Evolutionary conservation across 2,329 filamentous ascomycete genomes (phyloP), one percentile per base, ranked within the genome.

Genomic region (Phialophora tarda): DNA sequence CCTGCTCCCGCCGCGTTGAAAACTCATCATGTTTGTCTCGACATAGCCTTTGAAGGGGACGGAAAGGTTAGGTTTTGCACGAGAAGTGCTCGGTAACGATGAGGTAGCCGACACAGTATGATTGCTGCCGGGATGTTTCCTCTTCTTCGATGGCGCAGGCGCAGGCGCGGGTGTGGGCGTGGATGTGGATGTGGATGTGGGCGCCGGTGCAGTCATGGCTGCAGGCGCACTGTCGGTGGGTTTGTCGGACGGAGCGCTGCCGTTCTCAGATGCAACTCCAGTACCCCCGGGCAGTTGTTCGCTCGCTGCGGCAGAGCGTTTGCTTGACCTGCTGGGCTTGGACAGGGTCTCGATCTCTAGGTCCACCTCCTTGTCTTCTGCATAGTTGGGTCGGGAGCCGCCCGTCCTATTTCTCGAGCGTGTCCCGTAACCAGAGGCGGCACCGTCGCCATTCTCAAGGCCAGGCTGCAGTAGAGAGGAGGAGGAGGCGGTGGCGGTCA

Each of bases 351-450:
- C 94, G 77, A 93, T 92, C 77, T 98, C 95, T 79, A 91, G 88
- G 74, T 98, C 94, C 72, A 93, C 84, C 78, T 97, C 94, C 80
- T 87, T 91, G 79, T 94, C 91, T 81, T 99, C 95, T 59, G 95
- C 94, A 79, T 99, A 99, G 80, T 99, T 99, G 71, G 90, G 89
- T 72, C 95, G 91, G 73, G 90, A 85, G 72, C 86, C 88, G 74
- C 91, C 90, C 65, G 87, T 89, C 75, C 93, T 90, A 79, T 96
- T 96, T 77, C 95, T 91, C 73, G 93, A 97, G 74, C 93, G 90
- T 77, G 95, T 99, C 75, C 94, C 94, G 79, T 99, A 97, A 72
- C 88, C 88, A 59, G 89, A 82, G 30, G 80, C 81, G 71, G 85
- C 84, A 72, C 74, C 73, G 71, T 77, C 77, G 68, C 77, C 74